Base-by-base conservation (phyloP, 495 filamentous ascomycete species). In the Tuber microsphaerosporum region DNA sequence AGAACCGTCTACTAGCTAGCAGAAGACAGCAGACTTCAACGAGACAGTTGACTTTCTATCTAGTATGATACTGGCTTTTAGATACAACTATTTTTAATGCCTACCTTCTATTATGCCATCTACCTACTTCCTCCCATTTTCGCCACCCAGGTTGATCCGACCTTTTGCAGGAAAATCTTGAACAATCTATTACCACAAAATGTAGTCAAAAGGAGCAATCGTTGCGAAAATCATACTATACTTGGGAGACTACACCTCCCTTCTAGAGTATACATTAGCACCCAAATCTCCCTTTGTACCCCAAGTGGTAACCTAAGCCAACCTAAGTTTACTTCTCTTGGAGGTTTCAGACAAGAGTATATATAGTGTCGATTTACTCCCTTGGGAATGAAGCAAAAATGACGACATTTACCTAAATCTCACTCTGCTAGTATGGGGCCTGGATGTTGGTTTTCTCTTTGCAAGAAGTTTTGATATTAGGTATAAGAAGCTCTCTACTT, bases 41-140 rank as follows among this genome's bases (percentile, higher is more conserved):
- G n/a, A n/a, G n/a, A n/a, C n/a, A n/a, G n/a, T n/a, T n/a, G n/a
- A n/a, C n/a, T n/a, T n/a, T n/a, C n/a, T n/a, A n/a, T n/a, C n/a
- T n/a, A n/a, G n/a, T n/a, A n/a, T n/a, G n/a, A n/a, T 80, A 76
- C 71, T 69, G 74, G 75, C 73, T 80, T 65, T 73, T 83, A 71
- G 77, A 83, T 73, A 74, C 78, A 73, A 70, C 51, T 22, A 3
- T 77, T 69, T 45, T 71, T 19, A 77, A 75, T 44, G 17, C 71
- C 20, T 73, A 43, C n/a, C 48, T 76, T 4, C 34, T 76, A 56
- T 56, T 56, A 2, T 56, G 22, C 16, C 5, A 26, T n/a, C 48
- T 26, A 48, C 45, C 45, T 14, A 20, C 45, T 20, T 26, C 9
- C 22, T 16, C 48, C 8, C 8, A n/a, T 10, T 26, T 6, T 3